phyloP scores from a whole-genome alignment of 306 rosid genomes.

The Prunus mongolica region DNA sequence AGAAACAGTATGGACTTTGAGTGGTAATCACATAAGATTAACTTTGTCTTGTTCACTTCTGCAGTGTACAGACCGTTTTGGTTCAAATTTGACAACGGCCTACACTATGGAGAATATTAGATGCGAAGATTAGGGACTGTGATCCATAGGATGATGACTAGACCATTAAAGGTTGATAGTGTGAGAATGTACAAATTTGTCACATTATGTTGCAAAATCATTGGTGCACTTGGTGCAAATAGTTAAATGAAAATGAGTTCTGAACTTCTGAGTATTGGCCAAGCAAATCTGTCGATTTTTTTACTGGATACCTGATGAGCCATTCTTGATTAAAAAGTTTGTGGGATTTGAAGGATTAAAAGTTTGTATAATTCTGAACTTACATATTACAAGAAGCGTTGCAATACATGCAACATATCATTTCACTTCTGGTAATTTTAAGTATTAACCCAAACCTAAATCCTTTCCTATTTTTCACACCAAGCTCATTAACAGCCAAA shows the following conservation, averaged over 20 bases:
- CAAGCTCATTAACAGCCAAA: background rate
- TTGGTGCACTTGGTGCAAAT: background rate
- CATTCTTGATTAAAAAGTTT: background rate
- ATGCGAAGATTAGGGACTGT: constrained; percentile 63
- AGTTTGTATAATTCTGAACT: too few relatives aligned
- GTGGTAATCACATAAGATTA: background rate
- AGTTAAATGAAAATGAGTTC: constrained; percentile 1
- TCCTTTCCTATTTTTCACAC: background rate
- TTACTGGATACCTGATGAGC: background rate
- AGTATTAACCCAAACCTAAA: too few relatives aligned
- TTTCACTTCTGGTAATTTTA: background rate
- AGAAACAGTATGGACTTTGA: background rate
- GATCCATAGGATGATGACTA: constrained; percentile 58
- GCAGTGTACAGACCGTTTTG: constrained; percentile 56
- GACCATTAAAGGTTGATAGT: background rate
- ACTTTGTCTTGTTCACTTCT: constrained; percentile 18
- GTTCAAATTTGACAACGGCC: constrained; percentile 57
- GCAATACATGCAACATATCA: background rate
- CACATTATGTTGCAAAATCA: background rate
- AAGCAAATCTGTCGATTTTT: background rate
- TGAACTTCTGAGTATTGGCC: background rate
- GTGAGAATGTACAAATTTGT: background rate
- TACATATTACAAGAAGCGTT: background rate
- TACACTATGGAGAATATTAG: constrained; percentile 74
- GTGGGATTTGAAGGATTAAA: background rate